Conservation (phyloP, 1,284 basidiomycete genomes). For the Stygiomarasmius scandens region DNA sequence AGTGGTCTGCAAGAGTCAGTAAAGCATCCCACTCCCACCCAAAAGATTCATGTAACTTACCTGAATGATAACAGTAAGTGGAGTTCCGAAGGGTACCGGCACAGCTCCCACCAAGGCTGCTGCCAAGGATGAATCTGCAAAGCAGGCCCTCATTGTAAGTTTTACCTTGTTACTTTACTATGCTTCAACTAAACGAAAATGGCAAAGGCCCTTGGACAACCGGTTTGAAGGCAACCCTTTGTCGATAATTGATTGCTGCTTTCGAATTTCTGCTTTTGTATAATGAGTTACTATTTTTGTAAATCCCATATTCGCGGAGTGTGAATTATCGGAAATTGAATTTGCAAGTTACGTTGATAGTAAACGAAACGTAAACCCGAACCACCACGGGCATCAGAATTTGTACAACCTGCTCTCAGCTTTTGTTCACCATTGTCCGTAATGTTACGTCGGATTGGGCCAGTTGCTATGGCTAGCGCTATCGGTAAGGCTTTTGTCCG, state of each 20-base stretch:
- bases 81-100: constrained; percentile 47
- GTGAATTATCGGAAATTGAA: constrained; percentile 16
- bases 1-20: constrained; percentile 55
- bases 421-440: too few species aligned
- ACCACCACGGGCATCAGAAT: neutral
- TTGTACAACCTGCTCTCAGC: too few species aligned
- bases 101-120: constrained; percentile 40
- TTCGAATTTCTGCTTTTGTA: neutral
- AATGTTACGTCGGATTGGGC: neutral
- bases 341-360: neutral
- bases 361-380: neutral
- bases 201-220: constrained; percentile 6
- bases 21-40: too few species aligned
- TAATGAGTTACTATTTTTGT: neutral
- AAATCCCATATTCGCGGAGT: constrained; percentile 30
- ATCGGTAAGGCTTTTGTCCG: neutral
- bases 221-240: neutral
- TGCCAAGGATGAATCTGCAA: constrained; percentile 60
- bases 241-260: too few species aligned
- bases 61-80: constrained; percentile 42
- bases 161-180: neutral
- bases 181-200: too few species aligned
- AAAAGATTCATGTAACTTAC: neutral
- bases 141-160: constrained; percentile 42
- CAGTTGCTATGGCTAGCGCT: neutral